Base-by-base conservation (phyloP, 257 asterid genomes). In the Striga asiatica region DNA sequence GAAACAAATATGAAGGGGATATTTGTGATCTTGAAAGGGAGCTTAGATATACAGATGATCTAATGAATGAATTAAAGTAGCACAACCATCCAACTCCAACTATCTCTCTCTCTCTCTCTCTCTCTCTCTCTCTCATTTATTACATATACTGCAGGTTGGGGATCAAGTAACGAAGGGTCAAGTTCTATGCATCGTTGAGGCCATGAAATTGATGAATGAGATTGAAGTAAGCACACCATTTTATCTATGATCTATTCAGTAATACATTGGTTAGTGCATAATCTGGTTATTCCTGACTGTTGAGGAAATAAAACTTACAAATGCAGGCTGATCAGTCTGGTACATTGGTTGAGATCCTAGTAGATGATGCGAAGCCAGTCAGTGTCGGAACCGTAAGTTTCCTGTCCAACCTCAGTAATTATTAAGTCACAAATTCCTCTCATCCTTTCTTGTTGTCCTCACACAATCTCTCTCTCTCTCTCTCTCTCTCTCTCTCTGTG, bases 141-240 rank as follows among this genome's bases (percentile, higher is more conserved):
- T 57, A 28, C 51, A 64, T 55, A n/a, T 59, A 19, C 54, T 47
- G 45, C 81, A 89, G 97, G 82, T 83, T 47, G 97, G 95, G 29
- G 95, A 83, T 72, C 83, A 77, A 71, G 93, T 89, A 24, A 70
- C 77, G 78, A 89, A 89, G 82, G 97, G 97, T 57, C 95, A 89
- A 73, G 83, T 89, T 55, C 56, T 89, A 21, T 89, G 95, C 88
- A 83, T 89, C 60, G 73, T 85, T 53, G 94, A 89, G 69, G 95
- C 97, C 57, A 88, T 88, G 95, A 88, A 88, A 70, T 74, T 88
- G 89, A 85, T 88, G 97, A 88, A 88, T 61, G 97, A 88, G 74
- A 85, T 85, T 21, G 97, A 88, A 75, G 97, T 88, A 74, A 82
- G 81, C 60, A n/a, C n/a, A n/a, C n/a, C n/a, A n/a, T n/a, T n/a